phyloP scores from a whole-genome alignment of 768 basidiomycete genomes.

The Wakefieldia striispora region DNA sequence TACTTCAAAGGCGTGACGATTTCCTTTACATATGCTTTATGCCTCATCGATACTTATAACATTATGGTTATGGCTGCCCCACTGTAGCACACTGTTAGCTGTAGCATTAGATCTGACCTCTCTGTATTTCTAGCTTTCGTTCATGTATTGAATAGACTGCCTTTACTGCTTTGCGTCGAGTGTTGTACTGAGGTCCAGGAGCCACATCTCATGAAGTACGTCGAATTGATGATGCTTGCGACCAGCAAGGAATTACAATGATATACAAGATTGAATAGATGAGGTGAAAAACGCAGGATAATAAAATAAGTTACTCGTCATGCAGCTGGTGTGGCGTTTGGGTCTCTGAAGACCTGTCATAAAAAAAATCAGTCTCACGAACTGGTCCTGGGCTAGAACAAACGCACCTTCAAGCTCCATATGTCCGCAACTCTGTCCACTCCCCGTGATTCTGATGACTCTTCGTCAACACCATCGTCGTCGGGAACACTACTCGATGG shows the following conservation, averaged over 20 bases:
- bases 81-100: slow-evolving; percentile 5
- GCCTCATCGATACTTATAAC: no score
- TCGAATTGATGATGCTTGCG: neutral
- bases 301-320: slow-evolving; percentile 27
- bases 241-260: slow-evolving; percentile 5
- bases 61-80: slow-evolving; percentile 6
- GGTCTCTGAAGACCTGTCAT: slow-evolving; percentile 45
- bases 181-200: no score
- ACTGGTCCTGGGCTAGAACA: neutral
- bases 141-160: slow-evolving; percentile 16
- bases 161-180: neutral
- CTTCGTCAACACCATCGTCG: slow-evolving; percentile 35
- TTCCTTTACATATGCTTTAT: slow-evolving; percentile 3
- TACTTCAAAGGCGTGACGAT: neutral
- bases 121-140: slow-evolving; percentile 19
- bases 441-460: slow-evolving; percentile 34
- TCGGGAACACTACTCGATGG: slow-evolving; percentile 36
- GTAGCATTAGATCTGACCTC: slow-evolving; percentile 20
- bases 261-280: slow-evolving; percentile 5
- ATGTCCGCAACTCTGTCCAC: slow-evolving; percentile 61
- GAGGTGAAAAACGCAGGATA: slow-evolving; percentile 6
- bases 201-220: no score
- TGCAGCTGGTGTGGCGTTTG: slow-evolving; percentile 30
- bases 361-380: neutral
- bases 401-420: slow-evolving; percentile 69